Evolutionary conservation across 176 grass and related monocot species (phyloP).

Genomic region (Triticum timopheevii): DNA sequence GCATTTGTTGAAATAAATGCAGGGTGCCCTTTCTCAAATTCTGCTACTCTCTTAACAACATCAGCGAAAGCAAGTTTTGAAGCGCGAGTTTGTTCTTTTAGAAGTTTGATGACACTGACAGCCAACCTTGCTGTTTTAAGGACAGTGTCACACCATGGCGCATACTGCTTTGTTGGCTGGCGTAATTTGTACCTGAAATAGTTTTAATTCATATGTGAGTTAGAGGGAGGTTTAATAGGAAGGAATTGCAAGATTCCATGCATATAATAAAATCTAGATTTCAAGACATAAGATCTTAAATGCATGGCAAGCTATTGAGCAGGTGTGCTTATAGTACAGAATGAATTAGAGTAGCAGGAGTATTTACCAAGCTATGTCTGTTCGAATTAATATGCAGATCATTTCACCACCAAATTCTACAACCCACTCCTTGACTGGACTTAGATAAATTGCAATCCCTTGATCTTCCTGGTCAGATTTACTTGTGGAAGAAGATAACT

Average conservation of each 20-base stretch:
- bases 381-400: constrained; percentile 88
- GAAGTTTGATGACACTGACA: constrained; percentile 64
- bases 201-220: not conserved
- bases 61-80: constrained; percentile 80
- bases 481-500: constrained; percentile 51
- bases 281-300: not conserved
- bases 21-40: constrained; percentile 52
- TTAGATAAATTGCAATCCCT: constrained; percentile 82
- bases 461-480: constrained; percentile 41
- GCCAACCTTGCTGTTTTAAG: constrained; percentile 85
- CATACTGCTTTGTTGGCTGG: constrained; percentile 88
- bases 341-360: not conserved
- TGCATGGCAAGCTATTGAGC: not conserved
- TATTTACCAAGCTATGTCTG: constrained; percentile 86
- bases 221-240: not conserved
- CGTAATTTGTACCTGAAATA: constrained; percentile 86
- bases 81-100: constrained; percentile 77
- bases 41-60: constrained; percentile 73
- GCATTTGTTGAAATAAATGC: constrained; percentile 63
- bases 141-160: constrained; percentile 77
- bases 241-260: constrained; percentile 16
- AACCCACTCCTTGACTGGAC: constrained; percentile 92
- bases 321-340: not conserved
- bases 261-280: not conserved
- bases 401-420: constrained; percentile 89